Evolutionary conservation across 495 filamentous ascomycete genomes (phyloP).

Genomic region (Hypomontagnella submonticulosa): DNA sequence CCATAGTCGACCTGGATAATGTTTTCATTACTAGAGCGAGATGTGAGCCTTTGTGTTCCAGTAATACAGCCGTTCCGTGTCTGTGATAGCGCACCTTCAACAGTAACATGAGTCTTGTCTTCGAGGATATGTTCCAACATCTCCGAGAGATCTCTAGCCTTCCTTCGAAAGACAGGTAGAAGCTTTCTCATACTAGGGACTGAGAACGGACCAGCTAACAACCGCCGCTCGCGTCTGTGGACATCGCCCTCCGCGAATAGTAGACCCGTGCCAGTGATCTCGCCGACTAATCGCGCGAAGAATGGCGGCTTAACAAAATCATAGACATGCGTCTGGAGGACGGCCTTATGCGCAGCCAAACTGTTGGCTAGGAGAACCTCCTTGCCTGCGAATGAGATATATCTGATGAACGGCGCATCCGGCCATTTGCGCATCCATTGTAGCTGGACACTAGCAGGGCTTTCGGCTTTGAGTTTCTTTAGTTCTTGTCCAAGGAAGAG

Average conservation of each 20-base stretch:
- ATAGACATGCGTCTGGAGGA: constrained; percentile 51
- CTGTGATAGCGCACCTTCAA: constrained; percentile 33
- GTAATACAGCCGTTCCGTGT: neutral
- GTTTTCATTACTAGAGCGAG: constrained; percentile 30
- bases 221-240: constrained; percentile 47
- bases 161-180: constrained; percentile 35
- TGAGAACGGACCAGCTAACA: constrained; percentile 43
- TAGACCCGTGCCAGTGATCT: constrained; percentile 49
- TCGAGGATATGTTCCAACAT: constrained; percentile 26
- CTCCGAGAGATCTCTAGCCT: constrained; percentile 24
- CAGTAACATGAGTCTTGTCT: constrained; percentile 25
- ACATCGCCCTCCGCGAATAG: constrained; percentile 49
- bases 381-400: constrained; percentile 46
- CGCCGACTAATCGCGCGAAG: constrained; percentile 44
- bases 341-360: constrained; percentile 48
- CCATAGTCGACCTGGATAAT: constrained; percentile 63
- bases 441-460: constrained; percentile 31
- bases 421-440: constrained; percentile 49
- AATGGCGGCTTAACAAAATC: constrained; percentile 51
- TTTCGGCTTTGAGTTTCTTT: constrained; percentile 38
- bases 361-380: constrained; percentile 52
- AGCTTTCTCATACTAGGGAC: constrained; percentile 41
- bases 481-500: constrained; percentile 40
- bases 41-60: constrained; percentile 1
- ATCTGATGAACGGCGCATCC: constrained; percentile 52